Base-by-base conservation (phyloP, 495 filamentous ascomycete genomes). In the Penicillium silybi region DNA sequence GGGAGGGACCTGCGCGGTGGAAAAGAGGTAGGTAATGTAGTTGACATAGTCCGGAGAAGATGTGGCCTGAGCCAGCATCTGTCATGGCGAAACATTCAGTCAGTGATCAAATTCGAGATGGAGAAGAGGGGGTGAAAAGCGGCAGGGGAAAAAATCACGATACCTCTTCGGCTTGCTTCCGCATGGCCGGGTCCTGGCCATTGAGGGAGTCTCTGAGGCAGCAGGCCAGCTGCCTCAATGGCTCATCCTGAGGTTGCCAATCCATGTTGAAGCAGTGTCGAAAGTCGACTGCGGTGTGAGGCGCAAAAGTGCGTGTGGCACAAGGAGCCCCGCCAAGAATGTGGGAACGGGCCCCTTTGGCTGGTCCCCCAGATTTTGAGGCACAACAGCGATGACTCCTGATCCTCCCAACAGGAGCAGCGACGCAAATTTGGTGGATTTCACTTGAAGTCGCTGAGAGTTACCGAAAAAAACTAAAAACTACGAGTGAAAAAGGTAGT, bases 21-120 rank as follows among this genome's bases (percentile, higher is more conserved):
- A 88, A 67, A 95, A 87, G 17, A 99, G 80, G 64, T 90, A 97
- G 44, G 89, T 87, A 42, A 99, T 82, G 66, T 99, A 99, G 70
- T 97, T 97, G 71, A 92, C 89, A 77, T 97, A 90, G 67, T 97
- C 92, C 8, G 92, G 92, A 15, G 85, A 95, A 13, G 82, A 74
- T 66, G 91, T 92, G 32, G 95, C 93, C 76, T 95, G 88, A 47
- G 83, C 78, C 59, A 99, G 88, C 90, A 97, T 95, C 93, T 98
- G 64, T 47, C 52, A 25, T 6, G 11, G 1, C 5, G 44, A 26
- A 13, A 37, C 1, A 29, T 17, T 15, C 25, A 1, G 35, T 61
- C 39, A 58, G 54, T 40, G 9, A 13, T 32, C 9, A 15, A 32
- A 4, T 32, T 15, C 11, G 4, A 32, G 11, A 32, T 47, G 25